phyloP scores from a whole-genome alignment of 306 rosid genomes.

The Pachyrhizus erosus region DNA sequence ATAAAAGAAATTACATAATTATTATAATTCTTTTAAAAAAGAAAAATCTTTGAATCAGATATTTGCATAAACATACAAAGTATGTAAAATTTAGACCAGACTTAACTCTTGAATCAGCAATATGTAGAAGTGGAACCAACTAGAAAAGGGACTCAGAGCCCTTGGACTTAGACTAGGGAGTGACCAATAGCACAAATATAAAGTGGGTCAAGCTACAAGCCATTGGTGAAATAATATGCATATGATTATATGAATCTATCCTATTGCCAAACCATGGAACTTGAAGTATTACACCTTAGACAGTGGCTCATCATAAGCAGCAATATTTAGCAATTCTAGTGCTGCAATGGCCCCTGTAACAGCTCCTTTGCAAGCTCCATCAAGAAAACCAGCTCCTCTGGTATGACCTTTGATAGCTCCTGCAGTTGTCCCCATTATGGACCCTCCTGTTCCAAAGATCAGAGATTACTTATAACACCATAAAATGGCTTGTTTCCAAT shows the following conservation, averaged over 20 bases:
- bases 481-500: not conserved
- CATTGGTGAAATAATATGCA: not conserved
- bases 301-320: not conserved
- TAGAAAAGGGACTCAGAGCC: not conserved
- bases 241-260: not conserved
- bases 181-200: not conserved
- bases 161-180: not conserved
- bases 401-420: constrained; percentile 41
- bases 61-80: not conserved
- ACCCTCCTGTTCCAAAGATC: constrained; percentile 35
- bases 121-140: not conserved
- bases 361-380: constrained; percentile 47
- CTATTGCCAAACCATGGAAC: not conserved
- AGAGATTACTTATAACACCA: not conserved
- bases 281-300: constrained; percentile 35
- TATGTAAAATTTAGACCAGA: not conserved
- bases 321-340: constrained; percentile 31
- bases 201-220: not conserved
- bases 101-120: not conserved
- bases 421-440: constrained; percentile 31
- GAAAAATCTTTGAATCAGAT: not conserved
- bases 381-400: constrained; percentile 42
- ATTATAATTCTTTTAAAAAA: not conserved
- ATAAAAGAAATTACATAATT: not conserved
- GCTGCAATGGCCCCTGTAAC: constrained; percentile 47